phyloP scores from a whole-genome alignment of 140 eudicot genomes.

The Senecio squalidus region DNA sequence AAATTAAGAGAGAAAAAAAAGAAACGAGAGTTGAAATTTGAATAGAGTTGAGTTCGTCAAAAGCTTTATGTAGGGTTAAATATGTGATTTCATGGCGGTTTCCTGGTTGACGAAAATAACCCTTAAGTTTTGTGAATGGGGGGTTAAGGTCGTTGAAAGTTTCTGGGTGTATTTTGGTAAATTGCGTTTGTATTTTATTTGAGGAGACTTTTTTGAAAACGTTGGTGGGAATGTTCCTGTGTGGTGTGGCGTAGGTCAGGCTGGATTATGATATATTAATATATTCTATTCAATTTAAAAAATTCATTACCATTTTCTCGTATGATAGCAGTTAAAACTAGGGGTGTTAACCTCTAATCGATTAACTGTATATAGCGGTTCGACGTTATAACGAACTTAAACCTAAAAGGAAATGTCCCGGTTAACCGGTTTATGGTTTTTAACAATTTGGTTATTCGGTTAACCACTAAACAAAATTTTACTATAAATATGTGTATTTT shows the following conservation, averaged over 20 bases:
- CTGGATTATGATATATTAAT: not conserved
- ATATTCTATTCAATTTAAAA: not conserved
- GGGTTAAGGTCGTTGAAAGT: not conserved
- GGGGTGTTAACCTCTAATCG: too few relatives aligned
- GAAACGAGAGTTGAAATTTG: not conserved
- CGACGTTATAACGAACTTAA: too few relatives aligned
- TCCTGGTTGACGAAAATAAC: conserved; percentile 14
- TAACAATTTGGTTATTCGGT: too few relatives aligned
- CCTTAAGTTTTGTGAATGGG: not conserved
- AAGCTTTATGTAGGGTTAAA: conserved; percentile 1
- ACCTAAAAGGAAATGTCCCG: too few relatives aligned
- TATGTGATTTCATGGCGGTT: conserved; percentile 14
- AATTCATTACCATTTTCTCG: too few relatives aligned
- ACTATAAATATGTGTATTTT: too few relatives aligned
- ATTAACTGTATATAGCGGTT: too few relatives aligned
- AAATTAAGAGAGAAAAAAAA: not conserved
- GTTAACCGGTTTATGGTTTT: too few relatives aligned
- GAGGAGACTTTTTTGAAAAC: conserved; percentile 23
- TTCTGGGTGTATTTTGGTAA: conserved; percentile 10
- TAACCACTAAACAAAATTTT: too few relatives aligned
- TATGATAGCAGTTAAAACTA: too few relatives aligned
- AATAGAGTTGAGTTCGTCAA: not conserved
- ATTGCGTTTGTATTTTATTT: not conserved
- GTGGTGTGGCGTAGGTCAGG: not conserved
- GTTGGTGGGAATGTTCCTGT: conserved; percentile 17